Evolutionary conservation across 1,139 yeast genomes (phyloP).

Genomic region (Blastobotrys serpentis): DNA sequence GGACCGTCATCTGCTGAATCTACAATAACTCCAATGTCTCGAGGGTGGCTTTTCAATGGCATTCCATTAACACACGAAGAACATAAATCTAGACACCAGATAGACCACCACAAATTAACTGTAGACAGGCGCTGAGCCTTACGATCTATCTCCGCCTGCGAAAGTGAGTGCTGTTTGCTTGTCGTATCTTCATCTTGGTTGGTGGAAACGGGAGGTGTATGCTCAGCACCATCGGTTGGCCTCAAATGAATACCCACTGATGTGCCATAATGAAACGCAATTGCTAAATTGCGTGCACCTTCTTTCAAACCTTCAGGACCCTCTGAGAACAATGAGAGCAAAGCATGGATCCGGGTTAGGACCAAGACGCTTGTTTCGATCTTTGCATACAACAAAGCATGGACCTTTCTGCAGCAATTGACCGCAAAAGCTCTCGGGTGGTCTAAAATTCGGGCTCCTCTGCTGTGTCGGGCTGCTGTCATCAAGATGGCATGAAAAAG

Average conservation of each 20-base stretch:
- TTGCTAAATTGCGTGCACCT: slow-evolving; percentile 37
- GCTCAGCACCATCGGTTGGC: slow-evolving; percentile 18
- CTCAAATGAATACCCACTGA: slow-evolving; percentile 40
- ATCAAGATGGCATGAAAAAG: slow-evolving; percentile 27
- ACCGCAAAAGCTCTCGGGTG: slow-evolving; percentile 28
- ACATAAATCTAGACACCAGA: slow-evolving; percentile 40
- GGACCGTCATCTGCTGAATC: slow-evolving; percentile 25
- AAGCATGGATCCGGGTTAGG: slow-evolving; percentile 38
- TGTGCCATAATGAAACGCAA: slow-evolving; percentile 39
- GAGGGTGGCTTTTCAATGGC: slow-evolving; percentile 36
- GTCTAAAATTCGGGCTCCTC: slow-evolving; percentile 21
- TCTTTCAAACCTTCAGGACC: slow-evolving; percentile 40
- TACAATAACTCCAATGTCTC: slow-evolving; percentile 37
- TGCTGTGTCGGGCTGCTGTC: slow-evolving; percentile 26
- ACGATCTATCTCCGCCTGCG: slow-evolving; percentile 14
- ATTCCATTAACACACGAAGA: slow-evolving; percentile 38
- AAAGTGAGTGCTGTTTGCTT: not conserved
- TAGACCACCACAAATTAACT: slow-evolving; percentile 39
- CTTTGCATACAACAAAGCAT: slow-evolving; percentile 45
- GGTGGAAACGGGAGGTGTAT: slow-evolving; percentile 18
- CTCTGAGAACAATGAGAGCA: slow-evolving; percentile 34
- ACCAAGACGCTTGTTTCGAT: slow-evolving; percentile 45
- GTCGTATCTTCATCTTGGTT: not conserved
- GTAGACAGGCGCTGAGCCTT: not conserved
- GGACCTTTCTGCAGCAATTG: slow-evolving; percentile 34